Base-by-base conservation (phyloP, 106 monocot species). In the Platanthera guangdongensis region DNA sequence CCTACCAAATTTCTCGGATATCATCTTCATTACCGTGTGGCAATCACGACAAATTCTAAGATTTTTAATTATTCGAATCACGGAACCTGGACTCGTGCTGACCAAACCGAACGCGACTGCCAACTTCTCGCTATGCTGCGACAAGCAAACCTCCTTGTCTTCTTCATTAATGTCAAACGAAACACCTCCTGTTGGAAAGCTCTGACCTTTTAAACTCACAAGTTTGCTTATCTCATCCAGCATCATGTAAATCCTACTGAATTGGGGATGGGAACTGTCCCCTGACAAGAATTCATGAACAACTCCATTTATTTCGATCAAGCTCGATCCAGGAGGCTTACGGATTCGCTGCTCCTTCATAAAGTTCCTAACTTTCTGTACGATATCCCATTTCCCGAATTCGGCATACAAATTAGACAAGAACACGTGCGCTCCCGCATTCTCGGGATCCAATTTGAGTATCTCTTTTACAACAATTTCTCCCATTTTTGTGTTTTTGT, bases 11-110 rank as follows among this genome's bases (percentile, higher is more conserved):
- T 64, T 75, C 73, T 84, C 79, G 1, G 89, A 92, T 0, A 89
- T 84, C 75, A 92, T 30, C 82, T 89, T 87, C 92, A 92, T 89
- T 54, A 84, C 70, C 8, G 78, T 73, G 55, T 92, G 92, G 52
- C 92, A 92, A 74, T 92, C 92, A 39, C 85, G 83, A 52, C 92
- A 89, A 45, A 89, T 87, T 54, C 92, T 85, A 19, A 87, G 78
- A 57, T 92, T 92, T 74, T 92, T 89, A 5, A 89, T 83, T 47
- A 89, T 80, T 6, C 89, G 83, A 51, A 87, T 64, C 6, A 63
- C 45, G 14, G 73, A 73, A 6, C 89, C 89, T 1, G 69, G 78
- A 18, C 13, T 70, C 6, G 80, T 85, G 5, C 81, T 89, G 50
- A 92, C 78, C 78, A 92, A 72, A 16, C 89, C 92, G 59, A 92